These are phyloP conservation scores for Cryptococcus sp. DNA, from an alignment of 1,284 basidiomycete species.

Conservation along the genomic window DNA sequence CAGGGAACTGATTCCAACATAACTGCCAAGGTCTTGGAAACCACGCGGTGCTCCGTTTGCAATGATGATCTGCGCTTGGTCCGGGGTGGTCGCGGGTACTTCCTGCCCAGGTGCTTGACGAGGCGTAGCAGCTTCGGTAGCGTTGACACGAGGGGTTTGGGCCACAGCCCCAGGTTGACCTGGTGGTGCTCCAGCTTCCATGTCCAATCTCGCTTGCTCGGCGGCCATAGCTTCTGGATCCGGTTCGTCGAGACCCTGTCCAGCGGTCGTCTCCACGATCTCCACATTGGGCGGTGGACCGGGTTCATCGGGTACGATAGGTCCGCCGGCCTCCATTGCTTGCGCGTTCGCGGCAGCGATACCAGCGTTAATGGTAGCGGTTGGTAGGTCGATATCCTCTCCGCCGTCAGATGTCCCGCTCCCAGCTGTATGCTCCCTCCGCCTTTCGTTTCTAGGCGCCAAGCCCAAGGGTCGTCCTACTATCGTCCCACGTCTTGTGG, in stretches of 20 bases:
- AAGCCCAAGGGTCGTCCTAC: slow-evolving; percentile 41
- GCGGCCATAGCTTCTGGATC: slow-evolving; percentile 44
- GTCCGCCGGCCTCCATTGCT: slow-evolving; percentile 33
- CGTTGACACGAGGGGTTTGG: slow-evolving; percentile 37
- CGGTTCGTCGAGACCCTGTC: slow-evolving; percentile 34
- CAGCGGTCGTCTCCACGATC: slow-evolving; percentile 26
- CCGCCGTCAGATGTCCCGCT: slow-evolving; percentile 46
- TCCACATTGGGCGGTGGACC: slow-evolving; percentile 34
- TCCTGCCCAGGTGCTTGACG: slow-evolving; percentile 21
- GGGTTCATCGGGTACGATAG: slow-evolving; percentile 27
- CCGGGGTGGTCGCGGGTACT: slow-evolving; percentile 17
- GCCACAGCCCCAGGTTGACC: slow-evolving; percentile 45
- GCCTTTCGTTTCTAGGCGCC: slow-evolving; percentile 29
- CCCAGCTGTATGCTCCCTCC: slow-evolving; percentile 24
- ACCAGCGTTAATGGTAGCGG: slow-evolving; percentile 40
- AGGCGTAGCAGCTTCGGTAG: slow-evolving; percentile 24
- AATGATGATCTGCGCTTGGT: slow-evolving; percentile 49
- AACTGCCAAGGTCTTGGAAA: slow-evolving; percentile 51
- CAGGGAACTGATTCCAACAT: slow-evolving; percentile 44
- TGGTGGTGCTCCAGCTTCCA: slow-evolving; percentile 50
- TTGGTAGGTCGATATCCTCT: slow-evolving; percentile 41
- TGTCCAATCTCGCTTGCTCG: slow-evolving; percentile 47
- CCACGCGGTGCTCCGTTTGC: slow-evolving; percentile 52
- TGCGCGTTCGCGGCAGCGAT: slow-evolving; percentile 41
- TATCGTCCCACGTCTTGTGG: slow-evolving; percentile 41